Conservation (phyloP, 805 yeast genomes). For the Starmerella apis region DNA sequence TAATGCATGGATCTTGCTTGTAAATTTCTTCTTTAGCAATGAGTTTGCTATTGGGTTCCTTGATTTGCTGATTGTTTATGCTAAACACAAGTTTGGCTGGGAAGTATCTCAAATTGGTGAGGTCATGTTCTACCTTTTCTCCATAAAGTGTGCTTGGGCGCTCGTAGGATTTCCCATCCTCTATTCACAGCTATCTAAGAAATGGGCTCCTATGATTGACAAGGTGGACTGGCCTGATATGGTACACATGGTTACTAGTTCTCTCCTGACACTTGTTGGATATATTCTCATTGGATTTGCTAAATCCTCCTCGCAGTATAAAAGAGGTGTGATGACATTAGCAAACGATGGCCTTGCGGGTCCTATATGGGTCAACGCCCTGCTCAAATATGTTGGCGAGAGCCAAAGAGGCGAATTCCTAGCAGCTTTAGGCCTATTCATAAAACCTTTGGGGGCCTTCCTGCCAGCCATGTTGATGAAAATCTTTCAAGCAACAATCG, state of each 20-base stretch:
- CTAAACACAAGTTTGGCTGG: slow-evolving; percentile 18
- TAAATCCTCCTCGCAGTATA: slow-evolving; percentile 11
- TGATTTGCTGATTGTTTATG: slow-evolving; percentile 18
- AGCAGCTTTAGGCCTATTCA: slow-evolving; percentile 14
- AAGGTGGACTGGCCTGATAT: slow-evolving; percentile 16
- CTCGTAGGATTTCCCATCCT: slow-evolving; percentile 16
- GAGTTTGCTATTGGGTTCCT: slow-evolving; percentile 18
- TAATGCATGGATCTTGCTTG: slow-evolving; percentile 15
- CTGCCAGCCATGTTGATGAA: slow-evolving; percentile 17
- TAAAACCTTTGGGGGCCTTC: slow-evolving; percentile 16
- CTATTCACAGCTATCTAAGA: slow-evolving; percentile 11
- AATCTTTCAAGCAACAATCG: slow-evolving; percentile 9
- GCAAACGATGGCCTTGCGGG: slow-evolving; percentile 20
- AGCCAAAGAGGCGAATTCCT: slow-evolving; percentile 14
- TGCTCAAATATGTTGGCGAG: slow-evolving; percentile 15
- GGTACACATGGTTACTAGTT: slow-evolving; percentile 12
- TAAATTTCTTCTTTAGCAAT: slow-evolving; percentile 17
- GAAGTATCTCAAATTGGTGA: slow-evolving; percentile 11
- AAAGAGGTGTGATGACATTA: slow-evolving; percentile 3
- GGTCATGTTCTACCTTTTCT: slow-evolving; percentile 7
- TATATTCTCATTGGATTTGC: slow-evolving; percentile 10
- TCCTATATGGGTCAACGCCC: slow-evolving; percentile 17
- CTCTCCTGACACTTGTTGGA: slow-evolving; percentile 10
- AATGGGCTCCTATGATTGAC: slow-evolving; percentile 8
- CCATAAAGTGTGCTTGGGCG: slow-evolving; percentile 16